phyloP scores from a whole-genome alignment of 73 alveolate genomes.

The Tetrahymena borealis region DNA sequence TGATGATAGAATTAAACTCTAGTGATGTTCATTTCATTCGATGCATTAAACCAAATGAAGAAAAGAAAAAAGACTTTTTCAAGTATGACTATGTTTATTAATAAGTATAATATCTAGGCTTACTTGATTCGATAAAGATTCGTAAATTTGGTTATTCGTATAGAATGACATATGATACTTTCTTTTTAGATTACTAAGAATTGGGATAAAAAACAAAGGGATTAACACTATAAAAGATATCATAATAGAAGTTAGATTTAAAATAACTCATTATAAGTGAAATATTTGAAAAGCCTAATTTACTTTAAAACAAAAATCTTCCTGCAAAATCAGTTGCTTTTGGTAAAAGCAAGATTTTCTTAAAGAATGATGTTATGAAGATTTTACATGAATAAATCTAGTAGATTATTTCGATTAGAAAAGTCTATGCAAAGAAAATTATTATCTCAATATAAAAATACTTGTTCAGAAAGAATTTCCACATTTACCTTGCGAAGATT shows the following conservation, averaged over 20 bases:
- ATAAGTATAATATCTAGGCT: conserved; percentile 92
- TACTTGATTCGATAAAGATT: conserved; percentile 84
- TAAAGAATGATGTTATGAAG: conserved; percentile 4
- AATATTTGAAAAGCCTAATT: conserved; percentile 14
- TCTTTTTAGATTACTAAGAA: not conserved
- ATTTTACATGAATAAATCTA: conserved; percentile 10
- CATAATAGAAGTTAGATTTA: conserved; percentile 48
- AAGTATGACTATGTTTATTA: conserved; percentile 71
- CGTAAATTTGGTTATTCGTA: conserved; percentile 87
- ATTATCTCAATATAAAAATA: not conserved
- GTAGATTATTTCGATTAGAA: not conserved
- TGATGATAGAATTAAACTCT: conserved; percentile 77
- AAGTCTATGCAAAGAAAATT: not conserved
- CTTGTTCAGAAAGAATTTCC: not conserved
- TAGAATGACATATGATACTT: conserved; percentile 31
- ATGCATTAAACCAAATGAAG: conserved; percentile 92
- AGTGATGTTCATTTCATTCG: conserved; percentile 85
- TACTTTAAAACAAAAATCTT: not conserved
- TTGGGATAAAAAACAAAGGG: conserved; percentile 43
- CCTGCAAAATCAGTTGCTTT: conserved; percentile 6
- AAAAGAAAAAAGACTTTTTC: conserved; percentile 49
- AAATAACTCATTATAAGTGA: not conserved
- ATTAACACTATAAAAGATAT: conserved; percentile 76
- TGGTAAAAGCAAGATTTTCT: conserved; percentile 23
- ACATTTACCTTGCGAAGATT: not conserved